These are phyloP conservation scores for Tetrapisispora pingtungensis DNA, from an alignment of 805 yeast genomes.

Conservation along the genomic window DNA sequence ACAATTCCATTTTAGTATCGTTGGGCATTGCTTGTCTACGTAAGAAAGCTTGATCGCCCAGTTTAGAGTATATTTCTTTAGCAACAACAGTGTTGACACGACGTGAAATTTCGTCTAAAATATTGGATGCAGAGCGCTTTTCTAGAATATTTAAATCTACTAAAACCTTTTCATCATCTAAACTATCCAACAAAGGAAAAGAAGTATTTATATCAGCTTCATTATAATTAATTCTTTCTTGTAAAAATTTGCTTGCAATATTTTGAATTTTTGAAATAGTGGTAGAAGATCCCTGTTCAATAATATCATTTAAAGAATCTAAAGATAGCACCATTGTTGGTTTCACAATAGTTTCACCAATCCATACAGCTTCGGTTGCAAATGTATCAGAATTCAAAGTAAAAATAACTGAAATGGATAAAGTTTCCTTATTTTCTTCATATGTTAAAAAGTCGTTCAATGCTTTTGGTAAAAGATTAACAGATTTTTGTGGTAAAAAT, in stretches of 20 bases:
- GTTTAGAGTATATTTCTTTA: slow-evolving; percentile 56
- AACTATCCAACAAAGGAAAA: slow-evolving; percentile 61
- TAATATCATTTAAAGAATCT: slow-evolving; percentile 14
- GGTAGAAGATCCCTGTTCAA: slow-evolving; percentile 4
- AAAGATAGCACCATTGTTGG: slow-evolving; percentile 36
- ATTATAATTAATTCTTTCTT: slow-evolving; percentile 16
- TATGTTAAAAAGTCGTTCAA: slow-evolving; percentile 55
- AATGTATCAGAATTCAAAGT: slow-evolving; percentile 63
- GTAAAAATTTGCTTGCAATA: slow-evolving; percentile 19
- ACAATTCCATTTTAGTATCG: slow-evolving; percentile 65
- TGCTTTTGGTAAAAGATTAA: slow-evolving; percentile 55
- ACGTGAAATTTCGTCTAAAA: slow-evolving; percentile 66
- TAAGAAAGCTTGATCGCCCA: slow-evolving; percentile 74
- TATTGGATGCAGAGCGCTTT: slow-evolving; percentile 41
- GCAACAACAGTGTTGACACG: slow-evolving; percentile 83
- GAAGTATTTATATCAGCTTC: slow-evolving; percentile 22
- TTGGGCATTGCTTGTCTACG: slow-evolving; percentile 86
- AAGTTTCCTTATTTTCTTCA: slow-evolving; percentile 44
- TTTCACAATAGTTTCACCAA: slow-evolving; percentile 59
- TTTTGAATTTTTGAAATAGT: slow-evolving; percentile 8
- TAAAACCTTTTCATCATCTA: slow-evolving; percentile 77
- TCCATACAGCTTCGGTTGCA: slow-evolving; percentile 64
- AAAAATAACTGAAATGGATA: slow-evolving; percentile 70
- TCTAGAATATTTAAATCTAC: slow-evolving; percentile 66
- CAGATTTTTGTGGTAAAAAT: slow-evolving; percentile 66